These are phyloP conservation scores for Corallochytrium limacisporum DNA, from an alignment of 78 protist species.

Conservation along the genomic window DNA sequence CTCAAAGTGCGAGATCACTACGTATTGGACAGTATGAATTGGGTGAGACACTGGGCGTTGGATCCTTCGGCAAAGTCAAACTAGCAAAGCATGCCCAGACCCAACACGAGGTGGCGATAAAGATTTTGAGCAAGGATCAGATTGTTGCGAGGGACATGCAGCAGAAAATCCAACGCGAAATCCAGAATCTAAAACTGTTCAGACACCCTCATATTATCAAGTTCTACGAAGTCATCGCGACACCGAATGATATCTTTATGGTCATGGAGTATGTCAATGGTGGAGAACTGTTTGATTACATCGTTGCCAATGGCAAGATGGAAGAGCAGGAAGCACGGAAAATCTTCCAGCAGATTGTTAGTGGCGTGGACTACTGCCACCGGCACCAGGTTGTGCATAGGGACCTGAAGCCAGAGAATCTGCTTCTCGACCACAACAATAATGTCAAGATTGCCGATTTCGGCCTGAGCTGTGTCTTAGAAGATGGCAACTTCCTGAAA, in stretches of 20 bases:
- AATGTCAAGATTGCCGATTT: conserved; percentile 17
- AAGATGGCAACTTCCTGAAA: conserved; percentile 79
- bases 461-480: conserved; percentile 30
- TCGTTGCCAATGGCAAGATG: conserved; percentile 11
- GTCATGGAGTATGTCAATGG: conserved; percentile 80
- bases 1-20: too few species aligned
- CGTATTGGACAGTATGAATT: conserved; percentile 26
- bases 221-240: conserved; percentile 89
- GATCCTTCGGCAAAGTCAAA: conserved; percentile 40
- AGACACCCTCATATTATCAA: conserved; percentile 95
- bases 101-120: conserved; percentile 84
- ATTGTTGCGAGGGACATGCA: conserved; percentile 76
- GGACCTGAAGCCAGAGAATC: conserved; percentile 17
- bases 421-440: neutral
- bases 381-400: neutral
- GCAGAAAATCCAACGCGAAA: conserved; percentile 86
- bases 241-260: conserved; percentile 87
- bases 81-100: conserved; percentile 64
- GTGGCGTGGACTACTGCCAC: conserved; percentile 58
- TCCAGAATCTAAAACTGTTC: conserved; percentile 82
- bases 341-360: conserved; percentile 49
- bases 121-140: conserved; percentile 79
- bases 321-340: conserved; percentile 43
- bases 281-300: conserved; percentile 51
- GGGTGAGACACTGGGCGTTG: conserved; percentile 29